These are phyloP conservation scores for Chrysochromulina parva DNA, from an alignment of 78 protist species.

Conservation along the genomic window DNA sequence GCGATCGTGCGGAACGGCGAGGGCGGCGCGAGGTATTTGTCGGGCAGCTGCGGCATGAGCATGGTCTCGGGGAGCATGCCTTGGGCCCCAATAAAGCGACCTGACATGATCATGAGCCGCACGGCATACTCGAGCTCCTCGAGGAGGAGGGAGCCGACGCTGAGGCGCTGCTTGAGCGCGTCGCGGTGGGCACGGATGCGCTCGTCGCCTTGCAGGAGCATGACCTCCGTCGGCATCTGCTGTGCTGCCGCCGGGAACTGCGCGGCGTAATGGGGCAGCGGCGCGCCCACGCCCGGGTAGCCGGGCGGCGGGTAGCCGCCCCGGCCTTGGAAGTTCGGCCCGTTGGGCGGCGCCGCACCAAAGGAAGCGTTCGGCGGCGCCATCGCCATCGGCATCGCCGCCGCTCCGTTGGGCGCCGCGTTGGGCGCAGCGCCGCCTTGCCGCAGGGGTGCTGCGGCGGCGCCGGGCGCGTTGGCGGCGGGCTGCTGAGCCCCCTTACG, in stretches of 20 bases:
- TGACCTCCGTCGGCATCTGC: not conserved
- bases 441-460: too few relatives aligned
- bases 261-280: too few relatives aligned
- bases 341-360: too few relatives aligned
- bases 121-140: not conserved
- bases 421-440: too few relatives aligned
- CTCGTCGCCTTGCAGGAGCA: conserved; percentile 1
- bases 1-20: conserved; percentile 4
- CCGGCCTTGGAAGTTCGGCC: too few relatives aligned
- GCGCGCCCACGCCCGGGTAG: too few relatives aligned
- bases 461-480: too few relatives aligned
- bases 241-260: not conserved
- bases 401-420: too few relatives aligned
- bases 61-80: conserved; percentile 10
- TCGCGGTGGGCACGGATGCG: not conserved
- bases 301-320: too few relatives aligned
- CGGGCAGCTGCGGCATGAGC: not conserved
- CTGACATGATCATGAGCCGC: not conserved
- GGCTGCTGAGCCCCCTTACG: too few relatives aligned
- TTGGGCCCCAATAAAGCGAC: not conserved
- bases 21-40: not conserved
- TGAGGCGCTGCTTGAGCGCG: not conserved
- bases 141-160: not conserved
- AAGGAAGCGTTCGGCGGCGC: too few relatives aligned
- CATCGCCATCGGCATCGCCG: too few relatives aligned